Percentiles rank a stretch among this genome's conserved stretches.
These are phyloP conservation scores for Aschersonia sp. DNA, from an alignment of 2,329 filamentous ascomycete species.

Conservation along the genomic window DNA sequence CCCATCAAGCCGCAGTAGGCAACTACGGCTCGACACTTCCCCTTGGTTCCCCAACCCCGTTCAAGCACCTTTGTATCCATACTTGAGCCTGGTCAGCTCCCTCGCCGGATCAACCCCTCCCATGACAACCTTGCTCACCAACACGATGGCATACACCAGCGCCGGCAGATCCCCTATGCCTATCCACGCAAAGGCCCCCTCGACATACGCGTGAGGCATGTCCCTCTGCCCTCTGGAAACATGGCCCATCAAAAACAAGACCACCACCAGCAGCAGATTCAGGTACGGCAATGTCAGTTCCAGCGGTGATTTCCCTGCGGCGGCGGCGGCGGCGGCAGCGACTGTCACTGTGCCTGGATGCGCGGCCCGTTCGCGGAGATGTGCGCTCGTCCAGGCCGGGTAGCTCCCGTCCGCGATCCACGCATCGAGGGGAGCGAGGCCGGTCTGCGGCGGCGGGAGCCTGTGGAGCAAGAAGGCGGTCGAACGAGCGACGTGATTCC, in stretches of 20 bases:
- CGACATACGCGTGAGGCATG: conserved; percentile 8
- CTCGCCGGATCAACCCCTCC: conserved; percentile 51
- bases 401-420: conserved; percentile 15
- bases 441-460: conserved; percentile 39
- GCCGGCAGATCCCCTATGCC: conserved; percentile 36
- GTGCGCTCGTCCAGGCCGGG: neutral
- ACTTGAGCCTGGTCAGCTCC: conserved; percentile 47
- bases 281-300: conserved; percentile 43
- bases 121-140: conserved; percentile 52
- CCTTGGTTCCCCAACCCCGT: too few species aligned
- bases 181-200: conserved; percentile 20
- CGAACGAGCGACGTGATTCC: conserved; percentile 46
- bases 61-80: conserved; percentile 53
- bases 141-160: conserved; percentile 43
- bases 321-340: neutral
- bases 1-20: too few species aligned
- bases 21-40: too few species aligned
- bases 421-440: conserved; percentile 33
- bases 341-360: neutral
- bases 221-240: conserved; percentile 11
- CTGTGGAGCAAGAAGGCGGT: conserved; percentile 46
- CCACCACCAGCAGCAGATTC: conserved; percentile 39
- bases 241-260: conserved; percentile 33
- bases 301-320: conserved; percentile 28
- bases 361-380: neutral